Conservation (phyloP, 139 green algal genomes). For the Chlorella sp. region DNA sequence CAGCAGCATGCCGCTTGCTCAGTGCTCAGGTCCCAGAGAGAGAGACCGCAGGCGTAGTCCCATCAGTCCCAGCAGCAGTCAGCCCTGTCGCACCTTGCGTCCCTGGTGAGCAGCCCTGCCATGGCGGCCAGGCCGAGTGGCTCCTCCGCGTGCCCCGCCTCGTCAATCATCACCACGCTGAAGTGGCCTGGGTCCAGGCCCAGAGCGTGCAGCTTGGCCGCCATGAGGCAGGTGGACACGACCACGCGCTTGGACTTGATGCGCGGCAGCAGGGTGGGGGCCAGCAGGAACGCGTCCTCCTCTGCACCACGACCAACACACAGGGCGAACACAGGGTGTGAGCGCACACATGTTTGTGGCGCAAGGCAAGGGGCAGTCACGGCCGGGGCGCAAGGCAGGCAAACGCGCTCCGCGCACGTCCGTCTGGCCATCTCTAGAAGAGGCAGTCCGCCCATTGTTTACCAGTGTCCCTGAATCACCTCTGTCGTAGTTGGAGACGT, state of each 20-base stretch:
- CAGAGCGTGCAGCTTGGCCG: slow-evolving; percentile 36
- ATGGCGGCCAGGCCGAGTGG: slow-evolving; percentile 26
- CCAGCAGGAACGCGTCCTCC: slow-evolving; percentile 28
- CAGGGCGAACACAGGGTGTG: too few relatives aligned
- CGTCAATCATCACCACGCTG: slow-evolving; percentile 45
- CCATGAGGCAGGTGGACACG: slow-evolving; percentile 33
- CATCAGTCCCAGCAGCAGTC: too few relatives aligned
- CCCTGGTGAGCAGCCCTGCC: slow-evolving; percentile 22
- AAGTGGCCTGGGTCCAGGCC: slow-evolving; percentile 35
- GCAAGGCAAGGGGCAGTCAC: too few relatives aligned
- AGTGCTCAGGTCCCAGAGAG: background rate
- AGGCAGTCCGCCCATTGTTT: too few relatives aligned
- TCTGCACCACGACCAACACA: too few relatives aligned
- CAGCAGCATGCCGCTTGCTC: background rate
- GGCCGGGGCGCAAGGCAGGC: too few relatives aligned
- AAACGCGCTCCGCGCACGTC: too few relatives aligned
- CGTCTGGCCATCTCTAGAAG: too few relatives aligned
- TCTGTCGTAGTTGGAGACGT: background rate
- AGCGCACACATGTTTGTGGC: too few relatives aligned
- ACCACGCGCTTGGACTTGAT: slow-evolving; percentile 19
- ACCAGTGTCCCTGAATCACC: too few relatives aligned
- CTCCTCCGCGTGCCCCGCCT: slow-evolving; percentile 51
- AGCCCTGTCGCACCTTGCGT: slow-evolving; percentile 4
- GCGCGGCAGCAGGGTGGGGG: background rate
- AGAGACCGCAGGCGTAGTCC: too few relatives aligned